Evolutionary conservation across 1,284 basidiomycete genomes (phyloP).

Genomic region (Microbotryomycetes sp.): DNA sequence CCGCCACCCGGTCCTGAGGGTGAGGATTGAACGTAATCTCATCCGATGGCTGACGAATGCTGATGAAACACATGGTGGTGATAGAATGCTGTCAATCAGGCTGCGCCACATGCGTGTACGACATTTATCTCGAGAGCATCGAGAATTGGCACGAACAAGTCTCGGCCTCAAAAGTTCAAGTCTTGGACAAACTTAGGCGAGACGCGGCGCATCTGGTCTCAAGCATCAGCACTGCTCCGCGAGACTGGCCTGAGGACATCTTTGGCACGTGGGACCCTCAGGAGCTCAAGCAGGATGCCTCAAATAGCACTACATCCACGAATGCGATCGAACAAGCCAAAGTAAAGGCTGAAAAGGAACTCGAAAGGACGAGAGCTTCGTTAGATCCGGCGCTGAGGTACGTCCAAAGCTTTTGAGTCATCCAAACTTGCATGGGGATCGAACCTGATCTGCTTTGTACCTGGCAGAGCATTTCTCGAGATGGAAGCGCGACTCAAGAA

Average conservation of each 20-base stretch:
- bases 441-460: no score
- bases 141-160: slow-evolving; percentile 14
- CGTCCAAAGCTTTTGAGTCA: not conserved
- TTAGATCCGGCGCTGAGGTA: slow-evolving; percentile 21
- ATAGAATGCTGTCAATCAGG: slow-evolving; percentile 31
- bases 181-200: not conserved
- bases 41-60: not conserved
- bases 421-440: not conserved
- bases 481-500: slow-evolving; percentile 31
- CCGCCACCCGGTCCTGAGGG: not conserved
- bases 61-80: not conserved
- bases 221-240: slow-evolving; percentile 7
- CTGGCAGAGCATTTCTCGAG: slow-evolving; percentile 27
- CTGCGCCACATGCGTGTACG: slow-evolving; percentile 27
- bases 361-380: not conserved
- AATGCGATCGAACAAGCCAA: slow-evolving; percentile 6
- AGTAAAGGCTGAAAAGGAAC: slow-evolving; percentile 10
- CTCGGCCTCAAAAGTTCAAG: not conserved
- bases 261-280: not conserved
- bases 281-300: not conserved
- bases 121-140: slow-evolving; percentile 28
- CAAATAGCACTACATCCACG: not conserved
- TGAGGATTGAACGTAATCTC: no score
- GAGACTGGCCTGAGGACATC: not conserved
- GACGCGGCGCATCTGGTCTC: not conserved